Evolutionary conservation across 1,139 yeast species (phyloP).

Genomic region (Hanseniaspora sp.): DNA sequence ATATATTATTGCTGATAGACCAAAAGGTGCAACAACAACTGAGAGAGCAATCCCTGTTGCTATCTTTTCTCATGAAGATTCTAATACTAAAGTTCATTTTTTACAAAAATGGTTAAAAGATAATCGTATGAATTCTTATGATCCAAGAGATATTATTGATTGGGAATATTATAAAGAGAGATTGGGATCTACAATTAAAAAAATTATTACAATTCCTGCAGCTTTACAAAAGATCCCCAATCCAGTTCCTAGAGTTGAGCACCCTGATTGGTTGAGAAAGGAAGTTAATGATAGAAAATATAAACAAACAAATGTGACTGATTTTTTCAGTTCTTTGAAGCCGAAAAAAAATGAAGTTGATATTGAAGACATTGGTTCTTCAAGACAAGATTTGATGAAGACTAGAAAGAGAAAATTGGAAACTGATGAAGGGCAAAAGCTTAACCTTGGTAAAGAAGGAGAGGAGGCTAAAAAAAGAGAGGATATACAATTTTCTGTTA

Average conservation of each 20-base stretch:
- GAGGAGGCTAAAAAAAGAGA: slow-evolving; percentile 33
- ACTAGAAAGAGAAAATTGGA: slow-evolving; percentile 17
- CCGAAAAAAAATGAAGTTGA: slow-evolving; percentile 28
- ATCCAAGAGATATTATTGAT: slow-evolving; percentile 80
- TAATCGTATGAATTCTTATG: slow-evolving; percentile 65
- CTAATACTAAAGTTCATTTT: slow-evolving; percentile 46
- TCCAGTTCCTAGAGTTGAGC: slow-evolving; percentile 89
- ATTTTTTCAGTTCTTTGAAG: slow-evolving; percentile 38
- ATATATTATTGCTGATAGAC: slow-evolving; percentile 79
- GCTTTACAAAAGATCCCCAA: slow-evolving; percentile 81
- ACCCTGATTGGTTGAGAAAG: slow-evolving; percentile 85
- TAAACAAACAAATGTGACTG: slow-evolving; percentile 57
- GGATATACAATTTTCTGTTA: slow-evolving; percentile 40
- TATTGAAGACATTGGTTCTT: slow-evolving; percentile 68
- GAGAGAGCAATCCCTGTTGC: slow-evolving; percentile 96
- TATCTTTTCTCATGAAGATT: slow-evolving; percentile 69
- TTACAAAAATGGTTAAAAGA: slow-evolving; percentile 82
- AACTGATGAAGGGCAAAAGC: no score
- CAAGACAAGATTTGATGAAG: slow-evolving; percentile 31
- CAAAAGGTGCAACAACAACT: slow-evolving; percentile 79
- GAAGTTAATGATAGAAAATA: slow-evolving; percentile 56
- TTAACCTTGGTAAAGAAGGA: slow-evolving; percentile 19
- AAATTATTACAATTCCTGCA: slow-evolving; percentile 94
- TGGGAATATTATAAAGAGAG: slow-evolving; percentile 91
- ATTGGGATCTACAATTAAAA: slow-evolving; percentile 84